Base-by-base conservation (phyloP, 257 asterid genomes). In the Solanum verrucosum region DNA sequence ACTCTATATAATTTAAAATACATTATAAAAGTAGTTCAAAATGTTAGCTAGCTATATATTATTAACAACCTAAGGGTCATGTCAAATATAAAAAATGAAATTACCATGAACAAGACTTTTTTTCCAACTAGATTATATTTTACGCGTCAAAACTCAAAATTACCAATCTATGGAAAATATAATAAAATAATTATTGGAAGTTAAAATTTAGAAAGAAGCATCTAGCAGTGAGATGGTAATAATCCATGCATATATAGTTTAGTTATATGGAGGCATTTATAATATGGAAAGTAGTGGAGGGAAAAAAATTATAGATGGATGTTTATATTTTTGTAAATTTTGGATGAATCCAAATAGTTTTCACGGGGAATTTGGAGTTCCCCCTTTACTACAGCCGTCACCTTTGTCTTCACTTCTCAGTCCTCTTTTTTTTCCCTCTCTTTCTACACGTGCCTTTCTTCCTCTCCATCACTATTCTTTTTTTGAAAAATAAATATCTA, bases 341-440 rank as follows among this genome's bases (percentile, higher is more conserved):
- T 87, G 93, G 95, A 94, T 90, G 91, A 86, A 86, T 92, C 98
- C 98, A 96, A 96, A 95, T 71, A 23, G 86, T 89, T 95, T 94
- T 96, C 98, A 96, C 98, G 98, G 98, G 98, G 94, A 93, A 88
- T 93, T 93, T 95, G 98, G 98, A 93, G 92, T 94, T 89, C 94
- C 90, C 92, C 92, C 93, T 87, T 86, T 86, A 71, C 84, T 86
- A 83, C 88, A 86, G 88, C 88, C 88, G 88, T 86, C 88, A 86
- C 83, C 83, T 86, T 86, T 86, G 88, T 86, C 88, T 86, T 75
- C 42, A 86, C 88, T 46, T 70, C 59, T 79, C 85, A 44, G 67
- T 79, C 67, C 88, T 87, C 90, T 79, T 87, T 65, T 78, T 89
- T 84, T 89, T 52, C 7, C 68, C 52, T 87, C 89, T 81, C 89